Evolutionary conservation across 2,329 filamentous ascomycete species (phyloP), one percentile per base, ranked within the genome.

Genomic region (Teratosphaeria epicoccoides): DNA sequence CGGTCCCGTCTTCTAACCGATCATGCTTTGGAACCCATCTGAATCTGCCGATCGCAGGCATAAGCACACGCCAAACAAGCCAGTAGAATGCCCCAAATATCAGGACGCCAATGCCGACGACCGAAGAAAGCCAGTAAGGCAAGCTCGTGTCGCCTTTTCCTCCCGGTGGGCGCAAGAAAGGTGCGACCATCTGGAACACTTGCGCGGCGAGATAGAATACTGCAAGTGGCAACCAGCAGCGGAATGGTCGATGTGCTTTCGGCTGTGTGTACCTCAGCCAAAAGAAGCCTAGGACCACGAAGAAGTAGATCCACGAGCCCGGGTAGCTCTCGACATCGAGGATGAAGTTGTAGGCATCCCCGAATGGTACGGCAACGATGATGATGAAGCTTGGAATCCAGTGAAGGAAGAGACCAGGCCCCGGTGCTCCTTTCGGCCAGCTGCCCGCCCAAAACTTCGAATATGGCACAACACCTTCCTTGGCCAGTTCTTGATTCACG

Each of bases 291-390:
- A 63, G 68, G 9, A 73, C 71, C 26, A 78, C 75, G 55, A 77
- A 76, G 46, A 71, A 66, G 59, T 78, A 77, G 63, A 78, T 69
- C 43, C 77, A 69, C n/a, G 81, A 76, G 11, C 83, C 72, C 0
- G 81, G 81, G 59, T 84, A 84, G 17, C 10, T n/a, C 6, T 23
- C 52, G 22, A 43, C 50, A 52, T 62, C 50, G 51, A 61, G 46
- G 43, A 61, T 59, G 59, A 83, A 83, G 68, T 81, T 82, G 67
- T 83, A 84, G 0, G 81, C 81, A 65, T 84, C 81, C 29, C 81
- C 83, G 1, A 82, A 80, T 2, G 83, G 83, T 29, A 83, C 81
- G 0, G 80, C 82, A 2, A 85, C 70, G 66, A 86, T 83, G 61
- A 83, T 81, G 52, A 84, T 76, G 46, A 82, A 75, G 0, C 76